Conservation (phyloP, 2,329 filamentous ascomycete species). For the Alternaria conjuncta region DNA sequence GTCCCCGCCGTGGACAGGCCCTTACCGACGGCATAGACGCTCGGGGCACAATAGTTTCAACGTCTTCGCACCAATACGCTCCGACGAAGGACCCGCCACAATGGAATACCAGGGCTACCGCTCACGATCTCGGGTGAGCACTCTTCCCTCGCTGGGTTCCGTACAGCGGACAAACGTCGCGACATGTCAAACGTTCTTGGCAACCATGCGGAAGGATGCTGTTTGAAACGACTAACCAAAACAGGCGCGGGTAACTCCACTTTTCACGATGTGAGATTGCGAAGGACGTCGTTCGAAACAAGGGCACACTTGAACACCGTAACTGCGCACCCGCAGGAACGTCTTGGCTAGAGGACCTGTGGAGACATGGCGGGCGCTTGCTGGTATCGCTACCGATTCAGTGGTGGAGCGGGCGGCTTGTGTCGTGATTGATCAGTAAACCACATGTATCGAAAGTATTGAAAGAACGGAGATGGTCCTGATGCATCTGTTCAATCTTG, state of each 20-base stretch:
- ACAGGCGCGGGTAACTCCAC: conserved; percentile 15
- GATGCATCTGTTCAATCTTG: background rate
- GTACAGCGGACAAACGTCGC: conserved; percentile 4
- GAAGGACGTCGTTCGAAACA: conserved; percentile 23
- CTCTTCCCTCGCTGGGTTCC: conserved; percentile 4
- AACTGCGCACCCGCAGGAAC: conserved; percentile 12
- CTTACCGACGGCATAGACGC: conserved; percentile 5
- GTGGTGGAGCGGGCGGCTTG: background rate
- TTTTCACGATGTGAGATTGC: conserved; percentile 17
- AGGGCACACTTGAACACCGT: conserved; percentile 6
- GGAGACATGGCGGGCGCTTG: conserved; percentile 4
- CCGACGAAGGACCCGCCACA: conserved; percentile 3
- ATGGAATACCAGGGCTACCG: conserved; percentile 3
- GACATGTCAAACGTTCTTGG: conserved; percentile 8
- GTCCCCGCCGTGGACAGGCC: conserved; percentile 10
- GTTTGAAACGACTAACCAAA: conserved; percentile 25
- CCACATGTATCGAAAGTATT: background rate
- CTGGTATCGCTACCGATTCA: background rate
- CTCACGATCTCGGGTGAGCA: conserved; percentile 8
- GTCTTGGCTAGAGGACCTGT: background rate
- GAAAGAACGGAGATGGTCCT: background rate
- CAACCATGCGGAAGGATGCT: conserved; percentile 14
- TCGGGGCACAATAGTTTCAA: conserved; percentile 13
- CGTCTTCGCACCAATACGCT: conserved; percentile 11
- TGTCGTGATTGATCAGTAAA: background rate